phyloP scores from a whole-genome alignment of 2,329 filamentous ascomycete genomes.

The Colletotrichum aenigma region DNA sequence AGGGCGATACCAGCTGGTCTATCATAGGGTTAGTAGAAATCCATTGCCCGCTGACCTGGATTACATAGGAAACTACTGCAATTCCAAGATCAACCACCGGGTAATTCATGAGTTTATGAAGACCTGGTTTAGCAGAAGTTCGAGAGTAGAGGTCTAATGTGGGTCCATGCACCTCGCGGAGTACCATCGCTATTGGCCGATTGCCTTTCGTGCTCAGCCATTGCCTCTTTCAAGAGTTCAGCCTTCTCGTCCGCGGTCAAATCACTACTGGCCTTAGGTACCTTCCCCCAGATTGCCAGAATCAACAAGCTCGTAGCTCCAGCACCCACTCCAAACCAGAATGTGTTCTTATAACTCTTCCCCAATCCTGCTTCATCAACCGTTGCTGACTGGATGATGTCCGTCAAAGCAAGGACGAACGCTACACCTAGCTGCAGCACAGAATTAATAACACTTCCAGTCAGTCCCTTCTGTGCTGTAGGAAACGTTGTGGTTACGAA shows the following conservation, averaged over 20 bases:
- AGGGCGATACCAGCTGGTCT: background rate
- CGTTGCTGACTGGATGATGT: background rate
- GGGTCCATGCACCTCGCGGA: background rate
- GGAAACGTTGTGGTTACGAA: background rate
- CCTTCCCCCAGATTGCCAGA: background rate
- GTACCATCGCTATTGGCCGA: background rate
- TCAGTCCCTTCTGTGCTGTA: background rate
- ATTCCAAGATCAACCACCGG: background rate
- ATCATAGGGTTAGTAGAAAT: background rate
- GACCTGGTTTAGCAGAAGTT: background rate
- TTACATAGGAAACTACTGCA: background rate
- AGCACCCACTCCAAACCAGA: background rate
- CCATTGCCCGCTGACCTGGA: background rate
- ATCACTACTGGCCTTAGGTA: background rate
- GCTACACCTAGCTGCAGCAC: background rate
- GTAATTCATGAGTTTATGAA: background rate
- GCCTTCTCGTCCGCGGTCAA: background rate
- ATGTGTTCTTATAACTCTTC: background rate
- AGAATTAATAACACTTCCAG: background rate
- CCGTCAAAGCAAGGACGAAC: background rate
- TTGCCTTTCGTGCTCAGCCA: background rate
- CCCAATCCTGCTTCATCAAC: background rate
- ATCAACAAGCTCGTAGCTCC: background rate
- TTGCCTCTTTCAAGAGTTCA: background rate
- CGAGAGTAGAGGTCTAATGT: background rate